Conservation (phyloP, 169 alveolate genomes). For the Neospora caninum region DNA sequence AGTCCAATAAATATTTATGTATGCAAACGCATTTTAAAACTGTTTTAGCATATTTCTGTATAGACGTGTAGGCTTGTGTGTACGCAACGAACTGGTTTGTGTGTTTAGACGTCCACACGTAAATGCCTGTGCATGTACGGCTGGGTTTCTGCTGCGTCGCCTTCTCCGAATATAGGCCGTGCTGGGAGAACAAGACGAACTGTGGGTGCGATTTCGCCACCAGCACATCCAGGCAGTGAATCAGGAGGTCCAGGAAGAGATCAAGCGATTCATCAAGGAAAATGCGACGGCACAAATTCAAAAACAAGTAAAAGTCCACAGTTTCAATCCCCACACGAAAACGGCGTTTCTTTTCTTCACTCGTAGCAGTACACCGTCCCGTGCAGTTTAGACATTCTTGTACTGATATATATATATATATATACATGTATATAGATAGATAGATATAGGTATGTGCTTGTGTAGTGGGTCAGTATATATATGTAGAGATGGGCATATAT, state of each 20-base stretch:
- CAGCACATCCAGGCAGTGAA: constrained; percentile 65
- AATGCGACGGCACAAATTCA: constrained; percentile 63
- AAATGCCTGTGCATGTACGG: no score
- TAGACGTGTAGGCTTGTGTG: no score
- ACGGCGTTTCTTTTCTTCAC: background rate
- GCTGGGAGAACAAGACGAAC: constrained; percentile 68
- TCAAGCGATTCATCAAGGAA: constrained; percentile 54
- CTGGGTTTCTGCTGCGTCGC: no score
- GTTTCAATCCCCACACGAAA: background rate
- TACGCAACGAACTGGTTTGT: no score
- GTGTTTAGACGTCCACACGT: no score
- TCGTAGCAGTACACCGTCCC: background rate
- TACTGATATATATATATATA: no score
- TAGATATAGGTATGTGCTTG: background rate
- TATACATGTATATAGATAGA: no score
- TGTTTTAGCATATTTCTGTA: no score
- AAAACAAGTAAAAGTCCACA: constrained; percentile 3
- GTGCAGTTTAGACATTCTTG: no score
- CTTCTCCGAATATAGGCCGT: constrained; percentile 43
- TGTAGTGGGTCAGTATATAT: background rate
- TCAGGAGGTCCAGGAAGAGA: constrained; percentile 63
- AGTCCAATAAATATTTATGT: no score
- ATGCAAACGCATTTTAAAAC: no score
- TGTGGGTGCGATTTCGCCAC: constrained; percentile 69
- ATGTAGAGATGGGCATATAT: no score